phyloP scores from a whole-genome alignment of 805 yeast species.

The Candida tallmaniae region DNA sequence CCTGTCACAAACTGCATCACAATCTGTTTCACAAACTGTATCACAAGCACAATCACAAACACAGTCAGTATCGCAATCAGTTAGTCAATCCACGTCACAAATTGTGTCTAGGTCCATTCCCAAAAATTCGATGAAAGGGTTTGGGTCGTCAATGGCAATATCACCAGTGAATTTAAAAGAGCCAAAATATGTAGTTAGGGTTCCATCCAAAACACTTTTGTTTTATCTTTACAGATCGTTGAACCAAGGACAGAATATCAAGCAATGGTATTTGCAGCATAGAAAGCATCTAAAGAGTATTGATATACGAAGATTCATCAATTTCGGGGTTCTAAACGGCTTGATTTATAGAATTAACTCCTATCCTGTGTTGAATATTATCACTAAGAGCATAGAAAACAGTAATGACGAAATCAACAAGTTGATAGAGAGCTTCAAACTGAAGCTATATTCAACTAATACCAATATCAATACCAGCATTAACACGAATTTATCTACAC shows the following conservation, averaged over 20 bases:
- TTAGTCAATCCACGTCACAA: not conserved
- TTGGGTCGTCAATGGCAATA: not conserved
- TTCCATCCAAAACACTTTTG: constrained; percentile 62
- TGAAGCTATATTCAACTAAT: constrained; percentile 8
- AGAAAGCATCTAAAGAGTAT: constrained; percentile 52
- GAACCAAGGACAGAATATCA: constrained; percentile 70
- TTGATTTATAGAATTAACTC: constrained; percentile 76
- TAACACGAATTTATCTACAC: not conserved
- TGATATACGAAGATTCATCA: constrained; percentile 78
- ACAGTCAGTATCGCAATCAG: not conserved
- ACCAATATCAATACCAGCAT: constrained; percentile 8
- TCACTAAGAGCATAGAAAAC: constrained; percentile 35
- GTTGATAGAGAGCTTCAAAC: constrained; percentile 12
- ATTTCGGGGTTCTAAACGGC: constrained; percentile 82
- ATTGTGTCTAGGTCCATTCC: not conserved
- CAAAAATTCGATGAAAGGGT: not conserved
- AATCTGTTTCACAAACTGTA: not conserved
- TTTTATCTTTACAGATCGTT: constrained; percentile 74
- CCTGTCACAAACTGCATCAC: constrained; percentile 2
- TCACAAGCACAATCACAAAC: not conserved
- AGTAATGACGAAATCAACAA: constrained; percentile 17
- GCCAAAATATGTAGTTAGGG: constrained; percentile 12
- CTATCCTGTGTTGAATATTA: constrained; percentile 56
- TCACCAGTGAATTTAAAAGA: constrained; percentile 12
- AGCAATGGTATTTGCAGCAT: constrained; percentile 78